Percentiles rank a stretch among this genome's conserved stretches.
phyloP scores from a whole-genome alignment of 2,329 filamentous ascomycete species.

The Colletotrichum tanaceti region DNA sequence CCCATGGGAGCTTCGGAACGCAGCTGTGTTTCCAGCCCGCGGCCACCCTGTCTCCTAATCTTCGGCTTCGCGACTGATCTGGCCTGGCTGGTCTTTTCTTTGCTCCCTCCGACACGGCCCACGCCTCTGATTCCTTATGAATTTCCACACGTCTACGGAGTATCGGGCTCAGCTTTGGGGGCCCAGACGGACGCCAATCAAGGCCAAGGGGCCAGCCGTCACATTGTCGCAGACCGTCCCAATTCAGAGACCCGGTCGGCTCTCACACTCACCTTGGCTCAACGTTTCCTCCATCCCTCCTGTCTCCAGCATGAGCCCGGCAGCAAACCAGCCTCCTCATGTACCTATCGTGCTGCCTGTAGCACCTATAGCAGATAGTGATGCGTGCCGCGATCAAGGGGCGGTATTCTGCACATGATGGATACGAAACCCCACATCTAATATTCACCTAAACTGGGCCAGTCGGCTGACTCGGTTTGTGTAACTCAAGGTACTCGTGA shows the following conservation, averaged over 20 bases:
- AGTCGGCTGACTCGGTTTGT: slow-evolving; percentile 34
- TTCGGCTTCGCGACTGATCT: neutral
- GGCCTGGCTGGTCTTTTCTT: neutral
- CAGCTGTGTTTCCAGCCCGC: neutral
- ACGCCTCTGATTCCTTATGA: neutral
- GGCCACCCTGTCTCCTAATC: neutral
- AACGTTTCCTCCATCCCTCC: neutral
- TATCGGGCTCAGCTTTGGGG: slow-evolving; percentile 3
- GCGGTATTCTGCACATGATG: slow-evolving; percentile 26
- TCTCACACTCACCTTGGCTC: slow-evolving; percentile 1
- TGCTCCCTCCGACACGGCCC: neutral
- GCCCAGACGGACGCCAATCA: neutral
- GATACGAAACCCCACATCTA: slow-evolving; percentile 34
- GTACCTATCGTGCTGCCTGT: neutral
- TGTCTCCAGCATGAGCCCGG: neutral
- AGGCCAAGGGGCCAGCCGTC: neutral
- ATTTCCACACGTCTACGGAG: slow-evolving; percentile 3
- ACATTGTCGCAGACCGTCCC: neutral
- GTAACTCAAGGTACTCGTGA: slow-evolving; percentile 38
- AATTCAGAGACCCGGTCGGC: neutral
- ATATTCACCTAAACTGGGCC: slow-evolving; percentile 19
- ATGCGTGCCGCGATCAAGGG: neutral
- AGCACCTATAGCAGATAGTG: neutral
- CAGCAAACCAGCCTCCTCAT: neutral
- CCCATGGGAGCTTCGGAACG: slow-evolving; percentile 7